A percentile compares a stretch with the other conserved stretches of the same genome.
Evolutionary conservation across 2,329 filamentous ascomycete species (phyloP).

Genomic region (Tolypocladium tropicale): DNA sequence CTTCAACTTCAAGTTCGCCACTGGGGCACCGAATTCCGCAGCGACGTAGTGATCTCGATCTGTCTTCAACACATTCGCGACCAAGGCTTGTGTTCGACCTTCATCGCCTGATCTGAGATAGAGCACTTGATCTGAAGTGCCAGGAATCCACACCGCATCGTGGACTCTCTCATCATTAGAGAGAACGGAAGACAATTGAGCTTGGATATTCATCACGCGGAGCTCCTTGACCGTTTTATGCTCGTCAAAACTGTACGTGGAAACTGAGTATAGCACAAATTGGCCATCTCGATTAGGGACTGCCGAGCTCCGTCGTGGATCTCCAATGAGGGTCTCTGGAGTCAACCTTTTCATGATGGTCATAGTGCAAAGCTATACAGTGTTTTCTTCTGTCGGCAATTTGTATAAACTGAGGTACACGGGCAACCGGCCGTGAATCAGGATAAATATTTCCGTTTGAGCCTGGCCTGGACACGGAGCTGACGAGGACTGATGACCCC

Average conservation of each 20-base stretch:
- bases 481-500: too few relatives aligned
- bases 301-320: not conserved
- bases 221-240: not conserved
- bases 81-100: not conserved
- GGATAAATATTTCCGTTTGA: too few relatives aligned
- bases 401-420: too few relatives aligned
- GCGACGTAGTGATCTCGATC: not conserved
- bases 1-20: not conserved
- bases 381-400: too few relatives aligned
- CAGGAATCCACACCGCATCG: not conserved
- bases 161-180: not conserved
- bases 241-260: not conserved
- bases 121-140: not conserved
- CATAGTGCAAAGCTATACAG: too few relatives aligned
- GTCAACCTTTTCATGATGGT: not conserved
- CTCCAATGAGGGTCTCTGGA: not conserved
- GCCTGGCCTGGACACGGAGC: too few relatives aligned
- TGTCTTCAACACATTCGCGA: not conserved
- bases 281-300: not conserved
- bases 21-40: not conserved
- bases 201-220: not conserved
- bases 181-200: not conserved
- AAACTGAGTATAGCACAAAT: not conserved
- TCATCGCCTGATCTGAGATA: not conserved
- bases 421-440: too few relatives aligned